Base-by-base conservation (phyloP, 768 basidiomycete species). In the Psilocybe azurescens region DNA sequence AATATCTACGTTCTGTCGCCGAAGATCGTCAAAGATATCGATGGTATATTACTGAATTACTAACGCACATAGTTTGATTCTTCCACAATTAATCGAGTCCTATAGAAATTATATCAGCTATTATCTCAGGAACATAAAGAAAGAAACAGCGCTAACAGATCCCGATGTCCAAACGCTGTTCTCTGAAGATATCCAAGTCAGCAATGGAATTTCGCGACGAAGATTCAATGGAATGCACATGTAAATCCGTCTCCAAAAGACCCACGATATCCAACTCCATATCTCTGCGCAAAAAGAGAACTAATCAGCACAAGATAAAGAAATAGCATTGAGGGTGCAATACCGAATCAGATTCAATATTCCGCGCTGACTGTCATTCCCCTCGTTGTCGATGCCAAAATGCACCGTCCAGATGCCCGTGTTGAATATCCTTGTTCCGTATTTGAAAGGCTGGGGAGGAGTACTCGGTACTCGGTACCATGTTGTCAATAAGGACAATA, bases 331-430 rank as follows among this genome's bases (percentile, higher is more conserved):
- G 20, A n/a, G 20, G 28, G n/a, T 11, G 30, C 13, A 10, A 67
- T 70, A 79, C 77, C 65, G 73, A 3, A 83, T 73, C 28, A 83
- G 69, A 60, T 88, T 83, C 63, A 85, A 78, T 71, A 93, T 86
- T 3, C 88, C 78, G 46, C 83, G 73, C 72, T 91, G 90, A 69
- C 90, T 92, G 66, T 93, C 91, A 62, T 85, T 73, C 2, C 91
- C 88, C 47, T 83, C 85, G 64, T 91, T 87, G 73, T 94, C 86
- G 29, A 86, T 78, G 57, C 95, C 95, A 70, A 97, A 97, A 73
- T 97, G 95, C 28, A 97, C 82, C 0, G 95, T 94, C 94, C 94
- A 96, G 30, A 96, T 93, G 3, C 91, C 94, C 4, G 90, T 88
- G 18, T 87, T 89, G 47, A 95, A 77, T n/a, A 91, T 81, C 32